phyloP scores from a whole-genome alignment of 2,329 filamentous ascomycete genomes.

The Aspergillus ustus region DNA sequence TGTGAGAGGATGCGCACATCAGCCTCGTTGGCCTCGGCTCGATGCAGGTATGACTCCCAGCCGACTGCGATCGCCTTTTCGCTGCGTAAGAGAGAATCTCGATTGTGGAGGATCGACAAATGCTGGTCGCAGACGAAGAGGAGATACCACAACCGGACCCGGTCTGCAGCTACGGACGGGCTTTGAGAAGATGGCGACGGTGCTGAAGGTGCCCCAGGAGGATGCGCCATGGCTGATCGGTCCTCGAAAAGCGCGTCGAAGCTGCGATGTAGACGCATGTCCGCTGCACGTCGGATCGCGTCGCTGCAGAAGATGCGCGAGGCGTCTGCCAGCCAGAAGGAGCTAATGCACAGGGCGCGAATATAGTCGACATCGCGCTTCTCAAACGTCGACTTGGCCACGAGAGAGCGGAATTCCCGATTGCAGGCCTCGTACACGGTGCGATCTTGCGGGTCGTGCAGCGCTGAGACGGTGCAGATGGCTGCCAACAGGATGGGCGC shows the following conservation, averaged over 20 bases:
- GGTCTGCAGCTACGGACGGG: conserved; percentile 27
- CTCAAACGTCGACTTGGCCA: conserved; percentile 54
- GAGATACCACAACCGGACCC: conserved; percentile 41
- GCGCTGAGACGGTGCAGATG: conserved; percentile 52
- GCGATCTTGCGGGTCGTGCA: conserved; percentile 46
- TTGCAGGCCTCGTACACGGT: conserved; percentile 44
- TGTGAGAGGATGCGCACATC: conserved; percentile 41
- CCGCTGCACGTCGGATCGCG: conserved; percentile 36
- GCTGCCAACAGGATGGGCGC: conserved; percentile 51
- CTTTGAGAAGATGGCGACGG: not conserved
- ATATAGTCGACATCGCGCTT: conserved; percentile 52
- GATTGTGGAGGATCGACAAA: conserved; percentile 42
- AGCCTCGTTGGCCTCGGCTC: conserved; percentile 37
- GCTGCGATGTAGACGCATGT: conserved; percentile 41
- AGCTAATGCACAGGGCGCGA: conserved; percentile 54
- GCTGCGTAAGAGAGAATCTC: conserved; percentile 40
- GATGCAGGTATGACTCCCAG: conserved; percentile 40
- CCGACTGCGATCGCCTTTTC: conserved; percentile 42
- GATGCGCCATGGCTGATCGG: conserved; percentile 7
- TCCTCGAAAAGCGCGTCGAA: conserved; percentile 39
- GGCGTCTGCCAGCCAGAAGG: conserved; percentile 59
- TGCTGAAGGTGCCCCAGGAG: not conserved
- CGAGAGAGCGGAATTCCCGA: conserved; percentile 52
- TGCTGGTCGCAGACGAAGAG: conserved; percentile 45
- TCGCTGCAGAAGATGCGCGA: conserved; percentile 43